phyloP scores from a whole-genome alignment of 2,329 filamentous ascomycete genomes.

The Aspergillus versicolor region DNA sequence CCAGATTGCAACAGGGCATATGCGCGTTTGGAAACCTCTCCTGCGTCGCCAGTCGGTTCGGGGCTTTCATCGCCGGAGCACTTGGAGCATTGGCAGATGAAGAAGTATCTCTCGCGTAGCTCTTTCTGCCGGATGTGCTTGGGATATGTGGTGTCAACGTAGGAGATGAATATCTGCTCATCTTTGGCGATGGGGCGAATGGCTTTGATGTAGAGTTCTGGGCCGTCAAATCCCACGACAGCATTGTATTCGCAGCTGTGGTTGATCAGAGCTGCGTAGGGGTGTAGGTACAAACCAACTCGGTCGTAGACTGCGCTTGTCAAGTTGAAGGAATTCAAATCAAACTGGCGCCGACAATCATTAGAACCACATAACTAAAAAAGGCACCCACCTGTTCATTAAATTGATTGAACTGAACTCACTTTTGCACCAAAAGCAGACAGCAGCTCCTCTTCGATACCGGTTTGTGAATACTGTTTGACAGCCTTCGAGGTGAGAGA shows the following conservation, averaged over 20 bases:
- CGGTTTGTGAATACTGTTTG: constrained; percentile 51
- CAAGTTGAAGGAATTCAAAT: constrained; percentile 60
- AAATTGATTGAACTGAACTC: constrained; percentile 9
- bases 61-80: constrained; percentile 36
- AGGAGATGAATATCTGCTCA: constrained; percentile 62
- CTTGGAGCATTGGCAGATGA: constrained; percentile 56
- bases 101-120: constrained; percentile 57
- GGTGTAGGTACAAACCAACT: constrained; percentile 60
- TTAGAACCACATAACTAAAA: neutral
- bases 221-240: constrained; percentile 57
- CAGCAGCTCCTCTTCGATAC: constrained; percentile 44
- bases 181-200: constrained; percentile 52
- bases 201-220: constrained; percentile 51
- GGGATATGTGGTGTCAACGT: constrained; percentile 58
- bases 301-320: constrained; percentile 56
- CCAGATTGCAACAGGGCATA: constrained; percentile 25
- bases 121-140: constrained; percentile 52
- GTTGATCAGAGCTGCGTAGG: constrained; percentile 55
- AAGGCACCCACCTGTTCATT: too few relatives aligned
- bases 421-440: constrained; percentile 49
- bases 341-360: constrained; percentile 40
- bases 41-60: constrained; percentile 5
- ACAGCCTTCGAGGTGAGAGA: constrained; percentile 55
- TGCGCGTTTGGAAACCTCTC: constrained; percentile 23
- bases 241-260: constrained; percentile 64